Evolutionary conservation across 2,329 filamentous ascomycete species (phyloP).

Genomic region (Botryosphaeria dothidea): DNA sequence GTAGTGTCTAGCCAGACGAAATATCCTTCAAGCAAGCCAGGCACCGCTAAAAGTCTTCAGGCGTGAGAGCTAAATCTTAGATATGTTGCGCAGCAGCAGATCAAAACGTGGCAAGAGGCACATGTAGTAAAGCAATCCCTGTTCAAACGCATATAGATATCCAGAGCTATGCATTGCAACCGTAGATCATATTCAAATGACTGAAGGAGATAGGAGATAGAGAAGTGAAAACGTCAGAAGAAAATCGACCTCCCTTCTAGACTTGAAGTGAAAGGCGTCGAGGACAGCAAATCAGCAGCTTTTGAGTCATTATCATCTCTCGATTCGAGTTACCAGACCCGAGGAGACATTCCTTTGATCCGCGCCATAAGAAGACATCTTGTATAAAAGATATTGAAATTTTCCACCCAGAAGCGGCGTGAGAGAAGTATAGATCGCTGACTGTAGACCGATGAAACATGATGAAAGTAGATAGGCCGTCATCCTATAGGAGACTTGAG

Average conservation of each 20-base stretch:
- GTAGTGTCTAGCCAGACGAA: conserved; percentile 1
- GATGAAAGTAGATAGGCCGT: not conserved
- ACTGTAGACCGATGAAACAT: not conserved
- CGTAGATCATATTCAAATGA: not conserved
- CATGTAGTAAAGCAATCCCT: not conserved
- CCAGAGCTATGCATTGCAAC: conserved; percentile 10
- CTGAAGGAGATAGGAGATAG: not conserved
- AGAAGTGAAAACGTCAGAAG: no score
- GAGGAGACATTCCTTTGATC: not conserved
- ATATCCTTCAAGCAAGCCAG: conserved; percentile 7
- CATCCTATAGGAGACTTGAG: not conserved
- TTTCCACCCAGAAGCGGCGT: not conserved
- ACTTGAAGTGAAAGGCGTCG: not conserved
- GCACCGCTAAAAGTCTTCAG: conserved; percentile 12
- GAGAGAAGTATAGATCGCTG: not conserved
- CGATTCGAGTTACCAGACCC: not conserved
- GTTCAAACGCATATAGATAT: conserved; percentile 10
- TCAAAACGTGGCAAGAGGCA: conserved; percentile 13
- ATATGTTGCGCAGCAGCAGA: conserved; percentile 12
- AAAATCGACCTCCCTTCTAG: not conserved
- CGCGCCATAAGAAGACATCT: not conserved
- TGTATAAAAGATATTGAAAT: not conserved
- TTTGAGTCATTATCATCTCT: not conserved
- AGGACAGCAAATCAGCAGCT: not conserved
- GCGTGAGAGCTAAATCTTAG: not conserved